phyloP scores from a whole-genome alignment of 1,284 basidiomycete species.

The Leccinum angustisporum region DNA sequence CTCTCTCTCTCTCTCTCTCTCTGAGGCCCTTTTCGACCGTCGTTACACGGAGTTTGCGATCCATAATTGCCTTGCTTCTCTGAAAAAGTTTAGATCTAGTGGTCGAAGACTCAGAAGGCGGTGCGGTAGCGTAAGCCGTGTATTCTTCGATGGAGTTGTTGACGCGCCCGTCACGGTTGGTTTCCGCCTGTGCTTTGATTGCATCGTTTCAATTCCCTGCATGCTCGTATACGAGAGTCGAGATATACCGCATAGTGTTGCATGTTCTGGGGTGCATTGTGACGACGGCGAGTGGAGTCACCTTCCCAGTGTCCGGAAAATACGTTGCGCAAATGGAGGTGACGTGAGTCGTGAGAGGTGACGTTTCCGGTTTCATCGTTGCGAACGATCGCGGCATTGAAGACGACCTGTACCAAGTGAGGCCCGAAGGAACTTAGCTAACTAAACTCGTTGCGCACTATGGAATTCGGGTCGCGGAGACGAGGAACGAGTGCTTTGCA shows the following conservation, averaged over 20 bases:
- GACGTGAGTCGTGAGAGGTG: slow-evolving; percentile 78
- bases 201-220: slow-evolving; percentile 91
- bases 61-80: slow-evolving; percentile 74
- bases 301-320: slow-evolving; percentile 75
- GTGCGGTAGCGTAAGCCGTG: slow-evolving; percentile 31
- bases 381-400: slow-evolving; percentile 81
- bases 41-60: slow-evolving; percentile 84
- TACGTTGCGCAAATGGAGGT: slow-evolving; percentile 75
- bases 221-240: slow-evolving; percentile 86
- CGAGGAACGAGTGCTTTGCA: too few relatives aligned
- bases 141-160: slow-evolving; percentile 62
- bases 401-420: too few relatives aligned
- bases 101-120: slow-evolving; percentile 26
- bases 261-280: slow-evolving; percentile 83
- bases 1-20: slow-evolving; percentile 35
- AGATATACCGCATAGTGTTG: slow-evolving; percentile 88
- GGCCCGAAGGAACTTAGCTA: too few relatives aligned
- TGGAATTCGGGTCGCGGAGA: too few relatives aligned
- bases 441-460: too few relatives aligned
- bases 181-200: slow-evolving; percentile 85
- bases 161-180: slow-evolving; percentile 78
- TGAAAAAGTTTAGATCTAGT: slow-evolving; percentile 38
- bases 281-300: slow-evolving; percentile 34
- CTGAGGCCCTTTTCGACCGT: slow-evolving; percentile 95
- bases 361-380: slow-evolving; percentile 93